Base-by-base conservation (phyloP, 2,329 filamentous ascomycete species). In the Emmonsiellopsis sp. region DNA sequence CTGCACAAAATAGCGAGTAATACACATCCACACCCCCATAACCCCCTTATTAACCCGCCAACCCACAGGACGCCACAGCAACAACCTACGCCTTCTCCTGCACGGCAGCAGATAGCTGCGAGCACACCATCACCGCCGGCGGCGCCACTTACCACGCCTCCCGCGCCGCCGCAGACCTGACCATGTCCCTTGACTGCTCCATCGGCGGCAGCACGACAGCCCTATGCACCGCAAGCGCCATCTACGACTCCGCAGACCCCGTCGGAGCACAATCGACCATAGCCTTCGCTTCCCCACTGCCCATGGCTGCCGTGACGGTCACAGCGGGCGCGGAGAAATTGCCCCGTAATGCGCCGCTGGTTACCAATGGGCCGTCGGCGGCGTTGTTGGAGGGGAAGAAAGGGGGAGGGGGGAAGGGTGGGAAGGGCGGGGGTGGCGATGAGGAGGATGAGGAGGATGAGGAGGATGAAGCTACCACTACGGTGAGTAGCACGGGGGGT, bases 241-340 rank as follows among this genome's bases (percentile, higher is more conserved):
- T 17, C 0, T 17, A 17, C 17, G 17, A 17, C 17, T 2, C 17
- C 17, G 17, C 17, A 17, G 17, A 17, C 2, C 17, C 17, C 17
- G 17, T 17, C 17, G 17, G 17, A 17, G 17, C 17, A 17, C 17
- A 17, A 17, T 17, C 17, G 17, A 11, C 8, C 17, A 13, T 36
- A 17, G 17, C 33, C 10, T 40, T 39, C 34, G 21, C 14, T 31
- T 21, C 27, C 34, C 37, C 45, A 2, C 7, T 14, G 5, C 6
- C 34, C 3, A 50, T 50, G n/a, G 32, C 27, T 13, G 6, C 56
- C 17, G 53, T 55, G n/a, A n/a, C 36, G 11, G 44, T 57, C 31
- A 57, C 53, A 1, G 51, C 51, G 11, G 56, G 56, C 45, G 53
- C 51, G 7, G 56, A 55, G 39, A 55, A 57, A n/a, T 33, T 57